Evolutionary conservation across 2,329 filamentous ascomycete species (phyloP).

Genomic region (Capronia americana): DNA sequence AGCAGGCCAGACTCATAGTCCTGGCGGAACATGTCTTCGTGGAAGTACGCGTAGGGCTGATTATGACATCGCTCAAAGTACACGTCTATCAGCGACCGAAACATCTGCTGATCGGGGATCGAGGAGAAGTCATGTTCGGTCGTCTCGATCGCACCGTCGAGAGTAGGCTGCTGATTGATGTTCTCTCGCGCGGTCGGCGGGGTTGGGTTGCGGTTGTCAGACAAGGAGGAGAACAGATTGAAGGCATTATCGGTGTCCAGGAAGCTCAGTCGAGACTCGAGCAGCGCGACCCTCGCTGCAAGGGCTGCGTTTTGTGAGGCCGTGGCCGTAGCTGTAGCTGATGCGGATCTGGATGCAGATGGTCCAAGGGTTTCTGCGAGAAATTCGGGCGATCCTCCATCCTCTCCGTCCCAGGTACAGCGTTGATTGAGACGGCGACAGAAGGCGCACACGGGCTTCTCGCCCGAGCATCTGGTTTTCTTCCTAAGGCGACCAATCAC

Average conservation of each 20-base stretch:
- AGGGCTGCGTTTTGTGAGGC: slow-evolving; percentile 17
- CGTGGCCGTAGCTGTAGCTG: background rate
- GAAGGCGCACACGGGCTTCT: slow-evolving; percentile 44
- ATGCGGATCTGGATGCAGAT: background rate
- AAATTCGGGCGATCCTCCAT: slow-evolving; percentile 8
- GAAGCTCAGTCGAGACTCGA: slow-evolving; percentile 25
- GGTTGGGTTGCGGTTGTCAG: background rate
- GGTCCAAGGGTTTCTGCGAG: slow-evolving; percentile 5
- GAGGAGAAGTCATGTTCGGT: slow-evolving; percentile 13
- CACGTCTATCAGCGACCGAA: slow-evolving; percentile 36
- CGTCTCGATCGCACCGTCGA: background rate
- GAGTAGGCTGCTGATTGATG: slow-evolving; percentile 3
- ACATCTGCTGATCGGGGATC: slow-evolving; percentile 6
- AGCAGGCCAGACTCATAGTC: slow-evolving; percentile 40
- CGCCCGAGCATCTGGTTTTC: slow-evolving; percentile 45
- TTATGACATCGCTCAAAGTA: slow-evolving; percentile 49
- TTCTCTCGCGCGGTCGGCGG: background rate
- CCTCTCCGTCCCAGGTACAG: slow-evolving; percentile 23
- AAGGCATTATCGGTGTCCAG: slow-evolving; percentile 18
- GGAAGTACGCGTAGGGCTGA: slow-evolving; percentile 50
- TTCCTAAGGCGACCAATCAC: slow-evolving; percentile 34
- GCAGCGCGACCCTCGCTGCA: slow-evolving; percentile 24
- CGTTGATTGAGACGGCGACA: slow-evolving; percentile 41
- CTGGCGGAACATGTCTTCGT: slow-evolving; percentile 45
- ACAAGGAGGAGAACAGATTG: slow-evolving; percentile 14